Evolutionary conservation across 2,329 filamentous ascomycete species (phyloP), one percentile per base, ranked within the genome.

Genomic region (Intubia oerlemansii): DNA sequence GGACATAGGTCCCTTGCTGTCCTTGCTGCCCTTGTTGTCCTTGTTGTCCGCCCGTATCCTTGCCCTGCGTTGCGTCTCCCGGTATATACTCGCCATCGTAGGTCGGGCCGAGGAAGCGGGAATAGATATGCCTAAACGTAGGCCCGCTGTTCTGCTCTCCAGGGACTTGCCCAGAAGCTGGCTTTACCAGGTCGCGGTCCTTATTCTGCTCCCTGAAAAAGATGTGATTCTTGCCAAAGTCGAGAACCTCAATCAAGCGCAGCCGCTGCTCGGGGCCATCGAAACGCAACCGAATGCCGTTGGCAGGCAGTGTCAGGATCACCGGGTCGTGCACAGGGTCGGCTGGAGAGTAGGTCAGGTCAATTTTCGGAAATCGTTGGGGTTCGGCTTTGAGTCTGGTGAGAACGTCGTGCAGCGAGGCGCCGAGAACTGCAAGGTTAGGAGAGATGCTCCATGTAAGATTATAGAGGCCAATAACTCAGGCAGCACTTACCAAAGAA

Each of bases 221-320:
- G 36, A 95, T 67, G 36, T 72, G 66, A 36, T 71, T 81, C 48
- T 81, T 88, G 26, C 75, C 71, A 45, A 98, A 93, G 52, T 95
- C 82, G 30, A 80, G 52, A 7, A 95, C 69, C 49, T 98, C 88
- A 40, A 98, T 80, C 35, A 98, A 55, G 3, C 88, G 77, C 24
- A 98, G 56, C 20, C 85, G 70, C 50, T 98, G 88, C 42, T 95
- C 84, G 4, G 79, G 72, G 0, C 84, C 88, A 45, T 98, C 88
- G 45, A 98, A 98, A 24, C 80, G 80, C 30, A 98, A 55, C 10
- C 85, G 76, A 17, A 98, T 50, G 17, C 88, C 88, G 51, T 95
- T 98, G 4, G 68, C 63, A 1, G 84, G 78, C 4, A 98, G 65
- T 12, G 61, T 62, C 31, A 95, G 52, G 24, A 79, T 57, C 12